A percentile compares a stretch with the other conserved stretches of the same genome.
These are phyloP conservation scores for Pythium vanterpoolii DNA, from an alignment of 352 stramenopile genomes.

Conservation along the genomic window DNA sequence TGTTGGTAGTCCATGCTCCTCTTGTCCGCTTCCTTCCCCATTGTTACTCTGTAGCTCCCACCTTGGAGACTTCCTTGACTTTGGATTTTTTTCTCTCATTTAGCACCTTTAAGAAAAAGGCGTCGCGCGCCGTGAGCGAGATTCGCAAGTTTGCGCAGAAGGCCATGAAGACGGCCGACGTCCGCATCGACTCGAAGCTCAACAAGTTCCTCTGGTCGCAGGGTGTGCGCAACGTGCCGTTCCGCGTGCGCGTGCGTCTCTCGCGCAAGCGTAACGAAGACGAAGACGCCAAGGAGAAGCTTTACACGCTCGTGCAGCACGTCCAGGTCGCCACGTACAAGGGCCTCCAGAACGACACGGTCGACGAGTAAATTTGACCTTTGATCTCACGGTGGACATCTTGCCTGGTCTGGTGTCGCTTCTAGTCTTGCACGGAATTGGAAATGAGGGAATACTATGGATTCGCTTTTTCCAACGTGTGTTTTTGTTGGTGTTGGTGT, in stretches of 20 bases:
- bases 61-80: conserved; percentile 88
- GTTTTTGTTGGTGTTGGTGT: conserved; percentile 1
- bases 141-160: conserved; percentile 98
- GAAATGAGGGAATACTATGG: conserved; percentile 21
- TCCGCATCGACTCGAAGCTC: conserved; percentile 94
- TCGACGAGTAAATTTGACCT: conserved; percentile 79
- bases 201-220: conserved; percentile 98
- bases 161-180: conserved; percentile 97
- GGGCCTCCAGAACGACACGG: conserved; percentile 95
- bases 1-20: neutral
- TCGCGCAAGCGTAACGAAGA: conserved; percentile 99
- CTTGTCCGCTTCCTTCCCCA: conserved; percentile 2
- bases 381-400: neutral
- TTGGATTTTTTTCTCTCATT: conserved; percentile 31
- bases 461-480: conserved; percentile 11
- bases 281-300: conserved; percentile 98
- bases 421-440: conserved; percentile 21
- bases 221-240: conserved; percentile 98
- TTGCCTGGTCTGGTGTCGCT: conserved; percentile 19
- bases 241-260: conserved; percentile 96
- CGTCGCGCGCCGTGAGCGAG: conserved; percentile 95
- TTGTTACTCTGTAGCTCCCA: conserved; percentile 65
- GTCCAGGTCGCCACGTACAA: conserved; percentile 96
- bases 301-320: conserved; percentile 98
- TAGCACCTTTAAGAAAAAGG: conserved; percentile 98